phyloP scores from a whole-genome alignment of 1,284 basidiomycete genomes.

The Malassezia psittaci region DNA sequence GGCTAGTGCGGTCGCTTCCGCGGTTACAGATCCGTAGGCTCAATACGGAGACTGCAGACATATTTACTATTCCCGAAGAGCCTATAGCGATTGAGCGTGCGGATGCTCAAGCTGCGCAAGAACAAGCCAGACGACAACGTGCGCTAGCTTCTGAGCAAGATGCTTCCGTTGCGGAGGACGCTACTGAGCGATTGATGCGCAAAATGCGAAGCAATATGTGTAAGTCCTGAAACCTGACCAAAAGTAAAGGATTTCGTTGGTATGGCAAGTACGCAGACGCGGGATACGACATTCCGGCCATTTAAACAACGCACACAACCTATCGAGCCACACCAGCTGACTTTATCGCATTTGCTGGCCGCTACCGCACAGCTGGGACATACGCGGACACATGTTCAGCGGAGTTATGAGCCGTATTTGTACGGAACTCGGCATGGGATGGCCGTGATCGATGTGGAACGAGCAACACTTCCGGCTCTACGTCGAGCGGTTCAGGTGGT shows the following conservation, averaged over 20 bases:
- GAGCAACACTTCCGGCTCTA: conserved; percentile 72
- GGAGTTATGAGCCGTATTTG: conserved; percentile 81
- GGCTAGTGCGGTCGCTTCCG: conserved; percentile 3
- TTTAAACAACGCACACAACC: conserved; percentile 64
- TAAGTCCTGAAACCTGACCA: background rate
- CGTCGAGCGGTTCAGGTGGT: conserved; percentile 80
- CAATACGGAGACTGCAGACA: background rate
- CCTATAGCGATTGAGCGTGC: conserved; percentile 8
- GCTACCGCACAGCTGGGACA: conserved; percentile 92
- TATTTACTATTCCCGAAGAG: conserved; percentile 16
- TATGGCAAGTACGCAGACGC: conserved; percentile 68
- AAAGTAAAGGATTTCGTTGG: conserved; percentile 60
- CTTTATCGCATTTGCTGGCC: conserved; percentile 79
- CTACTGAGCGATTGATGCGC: conserved; percentile 19
- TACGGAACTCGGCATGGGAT: conserved; percentile 84
- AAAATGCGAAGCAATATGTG: conserved; percentile 25
- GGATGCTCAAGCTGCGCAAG: conserved; percentile 4
- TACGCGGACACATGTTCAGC: conserved; percentile 66
- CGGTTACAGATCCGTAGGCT: background rate
- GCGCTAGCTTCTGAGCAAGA: background rate
- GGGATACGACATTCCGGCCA: conserved; percentile 63
- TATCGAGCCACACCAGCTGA: conserved; percentile 57
- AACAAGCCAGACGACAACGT: background rate
- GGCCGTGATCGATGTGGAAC: conserved; percentile 88
- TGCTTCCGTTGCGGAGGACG: conserved; percentile 8